phyloP scores from a whole-genome alignment of 148 eudicot genomes.

The Silene conica region DNA sequence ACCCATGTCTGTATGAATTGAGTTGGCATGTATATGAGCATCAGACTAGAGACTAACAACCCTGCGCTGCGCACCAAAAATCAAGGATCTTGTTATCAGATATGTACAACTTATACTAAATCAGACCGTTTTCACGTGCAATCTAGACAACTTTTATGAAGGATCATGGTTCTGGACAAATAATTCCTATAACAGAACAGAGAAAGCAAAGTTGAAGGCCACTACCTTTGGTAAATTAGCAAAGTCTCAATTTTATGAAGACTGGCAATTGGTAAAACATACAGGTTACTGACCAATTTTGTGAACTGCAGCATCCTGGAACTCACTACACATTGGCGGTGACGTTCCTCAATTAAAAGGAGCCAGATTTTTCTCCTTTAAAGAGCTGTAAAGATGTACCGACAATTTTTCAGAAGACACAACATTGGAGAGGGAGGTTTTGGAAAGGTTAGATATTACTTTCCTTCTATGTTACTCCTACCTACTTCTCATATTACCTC shows the following conservation, averaged over 20 bases:
- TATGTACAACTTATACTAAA: too few species aligned
- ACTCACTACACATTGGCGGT: constrained; percentile 45
- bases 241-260: neutral
- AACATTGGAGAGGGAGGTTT: constrained; percentile 75
- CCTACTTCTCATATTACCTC: neutral
- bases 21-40: too few species aligned
- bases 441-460: too few species aligned
- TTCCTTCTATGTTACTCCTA: too few species aligned
- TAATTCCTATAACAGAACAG: constrained; percentile 51
- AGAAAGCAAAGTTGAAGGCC: constrained; percentile 39
- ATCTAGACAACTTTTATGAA: too few species aligned
- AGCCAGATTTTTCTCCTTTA: constrained; percentile 63
- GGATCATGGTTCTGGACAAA: too few species aligned
- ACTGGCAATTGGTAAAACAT: neutral
- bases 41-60: too few species aligned
- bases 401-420: constrained; percentile 56
- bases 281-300: constrained; percentile 1
- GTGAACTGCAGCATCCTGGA: constrained; percentile 65
- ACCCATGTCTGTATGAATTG: too few species aligned
- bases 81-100: too few species aligned
- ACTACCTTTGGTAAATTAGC: constrained; percentile 49
- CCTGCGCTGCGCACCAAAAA: too few species aligned
- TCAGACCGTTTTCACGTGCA: too few species aligned
- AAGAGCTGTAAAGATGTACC: constrained; percentile 63
- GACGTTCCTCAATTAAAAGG: constrained; percentile 71